A percentile compares a stretch with the other conserved stretches of the same genome.
phyloP scores from a whole-genome alignment of 2,329 filamentous ascomycete species.

The Diaporthe velutina region DNA sequence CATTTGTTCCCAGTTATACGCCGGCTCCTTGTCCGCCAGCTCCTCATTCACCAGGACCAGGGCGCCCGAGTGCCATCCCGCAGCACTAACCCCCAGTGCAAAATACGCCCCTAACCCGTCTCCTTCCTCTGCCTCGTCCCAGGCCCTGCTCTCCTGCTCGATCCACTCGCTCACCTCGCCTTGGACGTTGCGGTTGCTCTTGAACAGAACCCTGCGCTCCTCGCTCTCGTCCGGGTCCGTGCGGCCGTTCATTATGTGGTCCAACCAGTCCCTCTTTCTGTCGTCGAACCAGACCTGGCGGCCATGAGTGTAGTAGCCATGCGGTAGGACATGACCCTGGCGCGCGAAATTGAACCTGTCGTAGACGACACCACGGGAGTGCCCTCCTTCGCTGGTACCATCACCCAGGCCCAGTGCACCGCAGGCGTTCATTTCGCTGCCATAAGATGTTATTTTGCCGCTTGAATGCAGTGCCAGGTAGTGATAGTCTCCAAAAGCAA shows the following conservation, averaged over 20 bases:
- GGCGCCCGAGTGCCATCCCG: background rate
- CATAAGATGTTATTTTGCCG: background rate
- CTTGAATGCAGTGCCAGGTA: slow-evolving; percentile 10
- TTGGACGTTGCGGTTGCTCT: background rate
- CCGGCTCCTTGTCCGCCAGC: background rate
- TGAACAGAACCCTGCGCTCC: slow-evolving; percentile 5
- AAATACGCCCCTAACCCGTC: background rate
- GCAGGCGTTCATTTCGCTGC: background rate
- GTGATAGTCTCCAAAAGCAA: slow-evolving; percentile 17
- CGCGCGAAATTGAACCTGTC: background rate
- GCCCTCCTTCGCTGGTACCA: background rate
- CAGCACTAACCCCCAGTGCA: background rate
- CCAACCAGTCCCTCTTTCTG: slow-evolving; percentile 10
- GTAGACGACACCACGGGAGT: background rate
- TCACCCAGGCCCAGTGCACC: background rate
- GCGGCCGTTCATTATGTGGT: background rate
- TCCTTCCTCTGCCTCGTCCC: background rate
- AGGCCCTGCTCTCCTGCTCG: slow-evolving; percentile 16
- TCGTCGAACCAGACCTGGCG: slow-evolving; percentile 14
- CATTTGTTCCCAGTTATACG: background rate
- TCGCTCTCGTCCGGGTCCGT: background rate
- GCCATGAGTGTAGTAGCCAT: background rate
- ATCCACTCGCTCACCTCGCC: slow-evolving; percentile 23
- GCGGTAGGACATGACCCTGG: background rate
- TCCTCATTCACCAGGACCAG: slow-evolving; percentile 7